Base-by-base conservation (phyloP, 2,329 filamentous ascomycete species). In the Fusarium buxicola region DNA sequence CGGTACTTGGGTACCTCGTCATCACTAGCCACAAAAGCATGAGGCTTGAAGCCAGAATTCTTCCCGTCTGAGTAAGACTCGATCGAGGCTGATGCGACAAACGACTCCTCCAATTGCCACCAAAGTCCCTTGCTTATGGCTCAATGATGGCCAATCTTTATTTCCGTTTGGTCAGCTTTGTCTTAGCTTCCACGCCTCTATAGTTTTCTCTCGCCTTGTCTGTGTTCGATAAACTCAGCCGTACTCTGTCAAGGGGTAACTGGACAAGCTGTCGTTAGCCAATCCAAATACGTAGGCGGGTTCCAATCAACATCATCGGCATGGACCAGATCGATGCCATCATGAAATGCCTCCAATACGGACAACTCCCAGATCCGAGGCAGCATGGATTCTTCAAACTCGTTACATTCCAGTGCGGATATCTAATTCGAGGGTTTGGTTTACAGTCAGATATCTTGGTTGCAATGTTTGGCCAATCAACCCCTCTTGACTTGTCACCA, bases 61-160 rank as follows among this genome's bases (percentile, higher is more conserved):
- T 50, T 39, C 25, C 25, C 16, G 8, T 57, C 18, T 51, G 34
- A 24, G 24, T 31, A 27, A 58, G 32, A 25, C 16, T 43, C 36
- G 24, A 30, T 43, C 36, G 24, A 30, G 24, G 31, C 44, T 40
- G 27, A 18, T 25, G 24, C 50, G 40, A 44, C 46, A 55, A 32
- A 16, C 36, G 18, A 44, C 32, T 21, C 21, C 24, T 47, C 44
- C 21, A 25, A 21, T 21, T 35, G 21, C 35, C 31, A 36, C 30
- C 21, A 10, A 13, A 36, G 31, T 24, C 35, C 12, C 31, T 13
- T 35, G 31, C 16, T 27, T 11, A 39, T 12, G 27, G 28, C 35
- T 49, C 34, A 28, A 16, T 28, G 36, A 27, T 15, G 12, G 34
- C 18, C 18, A 21, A 18, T 7, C n/a, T n/a, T n/a, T n/a, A 38